Evolutionary conservation across 176 grass and related monocot genomes (phyloP), one percentile per base, ranked within the genome.

Genomic region (Elaeis guineensis): DNA sequence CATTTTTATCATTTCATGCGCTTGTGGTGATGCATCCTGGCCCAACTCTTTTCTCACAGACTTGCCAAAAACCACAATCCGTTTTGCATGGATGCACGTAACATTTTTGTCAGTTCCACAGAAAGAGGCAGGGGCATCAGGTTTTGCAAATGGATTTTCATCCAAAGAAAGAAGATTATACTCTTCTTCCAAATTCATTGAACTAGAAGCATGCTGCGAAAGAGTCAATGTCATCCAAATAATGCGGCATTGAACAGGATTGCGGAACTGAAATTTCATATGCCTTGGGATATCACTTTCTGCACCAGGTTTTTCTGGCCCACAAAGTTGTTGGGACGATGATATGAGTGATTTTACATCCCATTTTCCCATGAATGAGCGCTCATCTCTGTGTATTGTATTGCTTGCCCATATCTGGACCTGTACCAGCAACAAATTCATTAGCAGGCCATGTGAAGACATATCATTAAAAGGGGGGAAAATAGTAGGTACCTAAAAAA

Each of bases 391-490:
- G 17, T 87, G 77, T 78, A 97, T 78, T 80, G 74, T 91, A 80
- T 97, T 92, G 74, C 93, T 89, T 21, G 84, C 93, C 93, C 93
- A 91, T 85, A 97, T 89, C 53, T 97, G 82, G 35, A 97, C 84
- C 93, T 97, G 87, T 57, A 64, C 20, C 62, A 71, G 48, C 12
- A 78, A 7, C 75, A 67, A 32, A 17, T 69, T 65, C 49, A 52
- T 71, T 76, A 73, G 68, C 25, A 76, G 24, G 25, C 18, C 2
- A 50, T 63, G 9, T 21, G 50, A 75, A 17, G 48, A 70, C 23
- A 23, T 23, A 23, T 23, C 32, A 35, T 35, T 9, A 35, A 35
- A 2, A 9, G 8, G 6, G 32, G 32, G 8, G 1, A 35, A 35
- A 35, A 35, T 35, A 6, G 32, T 6, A 35, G 32, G 32, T 8